Conservation (phyloP, 1,139 yeast species). For the Candida albicans region DNA sequence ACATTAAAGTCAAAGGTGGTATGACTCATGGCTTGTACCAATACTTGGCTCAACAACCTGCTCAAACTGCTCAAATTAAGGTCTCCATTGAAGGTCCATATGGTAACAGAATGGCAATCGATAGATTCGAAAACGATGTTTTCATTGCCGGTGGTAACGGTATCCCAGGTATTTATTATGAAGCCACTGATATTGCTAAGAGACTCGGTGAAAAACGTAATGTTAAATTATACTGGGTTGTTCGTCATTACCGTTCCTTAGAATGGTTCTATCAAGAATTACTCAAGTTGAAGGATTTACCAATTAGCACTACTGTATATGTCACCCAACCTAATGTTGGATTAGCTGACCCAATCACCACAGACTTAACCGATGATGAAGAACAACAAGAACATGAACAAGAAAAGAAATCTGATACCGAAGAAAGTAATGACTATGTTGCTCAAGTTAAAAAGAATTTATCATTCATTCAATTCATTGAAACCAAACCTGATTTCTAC, state of each 20-base stretch:
- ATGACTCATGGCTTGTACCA: slow-evolving; percentile 41
- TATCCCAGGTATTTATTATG: slow-evolving; percentile 52
- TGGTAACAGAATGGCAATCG: slow-evolving; percentile 33
- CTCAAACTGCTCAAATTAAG: slow-evolving; percentile 31
- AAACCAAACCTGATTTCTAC: slow-evolving; percentile 44
- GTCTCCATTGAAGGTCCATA: slow-evolving; percentile 46
- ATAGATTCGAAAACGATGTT: slow-evolving; percentile 53
- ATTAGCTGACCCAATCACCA: slow-evolving; percentile 13
- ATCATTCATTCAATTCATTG: slow-evolving; percentile 30
- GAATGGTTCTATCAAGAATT: slow-evolving; percentile 55
- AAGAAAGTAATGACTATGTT: slow-evolving; percentile 19
- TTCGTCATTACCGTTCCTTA: slow-evolving; percentile 42
- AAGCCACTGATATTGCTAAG: slow-evolving; percentile 28
- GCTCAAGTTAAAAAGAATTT: slow-evolving; percentile 20
- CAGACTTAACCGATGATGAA: slow-evolving; percentile 16
- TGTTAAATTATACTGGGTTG: slow-evolving; percentile 35
- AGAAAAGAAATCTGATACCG: slow-evolving; percentile 15
- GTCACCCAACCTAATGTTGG: slow-evolving; percentile 34
- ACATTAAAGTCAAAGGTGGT: slow-evolving; percentile 46
- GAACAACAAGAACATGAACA: slow-evolving; percentile 17
- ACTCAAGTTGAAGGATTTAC: slow-evolving; percentile 21
- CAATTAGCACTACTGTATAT: slow-evolving; percentile 33
- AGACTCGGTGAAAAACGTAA: slow-evolving; percentile 13
- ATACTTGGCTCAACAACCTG: slow-evolving; percentile 51
- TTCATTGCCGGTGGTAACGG: slow-evolving; percentile 75